Evolutionary conservation across 73 alveolate species (phyloP), one percentile per base, ranked within the genome.

Genomic region (Diophrys appendiculata): DNA sequence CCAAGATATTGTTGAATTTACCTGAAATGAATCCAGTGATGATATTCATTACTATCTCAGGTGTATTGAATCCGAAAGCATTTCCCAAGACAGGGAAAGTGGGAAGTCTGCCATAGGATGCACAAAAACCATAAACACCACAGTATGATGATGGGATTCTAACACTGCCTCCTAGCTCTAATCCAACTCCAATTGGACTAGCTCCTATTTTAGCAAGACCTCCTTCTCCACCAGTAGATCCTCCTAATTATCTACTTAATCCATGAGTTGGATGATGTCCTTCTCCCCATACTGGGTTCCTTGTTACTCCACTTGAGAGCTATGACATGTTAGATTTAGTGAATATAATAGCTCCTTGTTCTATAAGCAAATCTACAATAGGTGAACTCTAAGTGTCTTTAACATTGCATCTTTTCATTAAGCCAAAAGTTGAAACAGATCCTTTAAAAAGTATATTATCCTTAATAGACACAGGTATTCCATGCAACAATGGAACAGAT

Each of bases 161-260:
- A 29, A 90, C 67, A 23, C 82, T 32, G 25, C 96, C 96, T 14
- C 93, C 96, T 8, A 79, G 52, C 33, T 90, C 96, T 18, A 83
- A 54, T 8, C 94, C 96, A 18, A 90, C 54, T 18, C 87, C 89
- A 29, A 90, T 74, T 23, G 91, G 86, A 28, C 77, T 65, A 26
- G 84, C 52, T 52, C 75, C 54, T 0, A 86, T 73, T 64, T 88
- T 84, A 23, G 88, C 87, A 2, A 87, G 33, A 13, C 89, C 96
- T 52, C 90, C 96, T 30, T 80, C 90, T 29, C 96, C 96, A 0
- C 96, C 96, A 52, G 89, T 68, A 25, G 89, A 71, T 0, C 96
- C 96, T 52, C 98, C 98, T 0, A 86, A 69, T 23, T 43, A 43
- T 18, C 60, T 43, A 11, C 60, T 18, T 18, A 11, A 11, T 43